Conservation (phyloP, 139 green algal species). For the Axilococcus clingmanii region DNA sequence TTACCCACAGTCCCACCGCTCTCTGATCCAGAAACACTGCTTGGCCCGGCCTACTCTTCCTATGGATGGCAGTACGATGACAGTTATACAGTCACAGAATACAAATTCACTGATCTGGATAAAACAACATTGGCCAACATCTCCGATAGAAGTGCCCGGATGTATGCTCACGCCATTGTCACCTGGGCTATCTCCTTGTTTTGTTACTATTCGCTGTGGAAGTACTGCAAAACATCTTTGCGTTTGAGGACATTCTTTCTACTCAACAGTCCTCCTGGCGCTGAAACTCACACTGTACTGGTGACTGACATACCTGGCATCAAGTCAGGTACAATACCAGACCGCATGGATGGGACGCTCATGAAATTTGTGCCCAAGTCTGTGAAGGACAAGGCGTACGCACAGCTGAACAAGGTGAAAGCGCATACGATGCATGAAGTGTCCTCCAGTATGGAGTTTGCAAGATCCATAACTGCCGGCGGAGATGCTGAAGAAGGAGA, state of each 20-base stretch:
- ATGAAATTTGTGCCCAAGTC: neutral
- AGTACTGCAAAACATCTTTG: neutral
- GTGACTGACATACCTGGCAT: constrained; percentile 3
- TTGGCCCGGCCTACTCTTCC: neutral
- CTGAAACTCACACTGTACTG: constrained; percentile 1
- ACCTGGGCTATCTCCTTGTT: neutral
- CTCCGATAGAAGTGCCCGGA: neutral
- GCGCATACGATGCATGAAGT: neutral
- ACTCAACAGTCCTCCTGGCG: neutral
- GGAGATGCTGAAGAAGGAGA: neutral
- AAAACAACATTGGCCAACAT: constrained; percentile 8
- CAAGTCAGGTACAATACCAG: neutral
- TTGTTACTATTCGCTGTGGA: neutral
- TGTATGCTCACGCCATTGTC: constrained; percentile 3
- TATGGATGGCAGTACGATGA: constrained; percentile 6
- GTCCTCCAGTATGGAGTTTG: neutral
- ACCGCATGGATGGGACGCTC: neutral
- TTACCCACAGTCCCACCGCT: constrained; percentile 6
- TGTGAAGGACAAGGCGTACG: neutral
- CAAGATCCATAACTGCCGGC: no score
- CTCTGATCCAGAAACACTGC: neutral
- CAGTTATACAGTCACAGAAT: neutral
- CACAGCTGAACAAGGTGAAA: neutral
- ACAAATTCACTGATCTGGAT: constrained; percentile 6
- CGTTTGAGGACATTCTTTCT: neutral